A percentile compares a stretch with the other conserved stretches of the same genome.
Evolutionary conservation across 306 rosid genomes (phyloP).

Genomic region (Lagenaria siceraria): DNA sequence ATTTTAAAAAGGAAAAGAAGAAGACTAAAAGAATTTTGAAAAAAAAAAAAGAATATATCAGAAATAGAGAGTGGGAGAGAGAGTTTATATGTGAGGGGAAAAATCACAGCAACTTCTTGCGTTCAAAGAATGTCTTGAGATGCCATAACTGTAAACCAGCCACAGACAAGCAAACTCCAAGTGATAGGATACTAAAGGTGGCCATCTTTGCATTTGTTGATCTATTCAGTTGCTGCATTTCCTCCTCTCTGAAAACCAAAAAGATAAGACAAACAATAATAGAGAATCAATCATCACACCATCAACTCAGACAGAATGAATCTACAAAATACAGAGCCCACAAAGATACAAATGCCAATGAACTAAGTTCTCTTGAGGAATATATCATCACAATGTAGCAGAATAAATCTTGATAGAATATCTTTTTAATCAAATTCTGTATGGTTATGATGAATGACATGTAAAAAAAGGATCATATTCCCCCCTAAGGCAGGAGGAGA

Average conservation of each 20-base stretch:
- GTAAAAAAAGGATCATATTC: neutral
- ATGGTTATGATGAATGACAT: neutral
- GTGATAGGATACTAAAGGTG: constrained; percentile 61
- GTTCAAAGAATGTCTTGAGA: constrained; percentile 83
- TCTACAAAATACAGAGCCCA: neutral
- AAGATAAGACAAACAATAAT: neutral
- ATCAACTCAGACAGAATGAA: neutral
- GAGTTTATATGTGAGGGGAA: neutral
- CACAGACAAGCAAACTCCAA: constrained; percentile 69
- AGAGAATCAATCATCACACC: neutral
- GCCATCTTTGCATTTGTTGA: constrained; percentile 66
- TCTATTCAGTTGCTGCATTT: constrained; percentile 76
- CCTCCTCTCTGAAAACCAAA: constrained; percentile 58
- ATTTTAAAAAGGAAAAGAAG: neutral
- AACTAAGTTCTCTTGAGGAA: no score
- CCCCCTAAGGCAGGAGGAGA: no score
- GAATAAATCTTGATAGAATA: neutral
- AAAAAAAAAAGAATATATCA: neutral
- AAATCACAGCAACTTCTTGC: constrained; percentile 73
- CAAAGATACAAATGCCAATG: neutral
- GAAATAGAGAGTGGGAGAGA: neutral
- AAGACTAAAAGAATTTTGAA: neutral
- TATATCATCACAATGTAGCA: neutral
- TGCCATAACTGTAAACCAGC: constrained; percentile 88
- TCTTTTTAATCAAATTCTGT: neutral